Evolutionary conservation across 202 grass and related monocot genomes (phyloP).

Genomic region (Bolboschoenoplectus hybrid): DNA sequence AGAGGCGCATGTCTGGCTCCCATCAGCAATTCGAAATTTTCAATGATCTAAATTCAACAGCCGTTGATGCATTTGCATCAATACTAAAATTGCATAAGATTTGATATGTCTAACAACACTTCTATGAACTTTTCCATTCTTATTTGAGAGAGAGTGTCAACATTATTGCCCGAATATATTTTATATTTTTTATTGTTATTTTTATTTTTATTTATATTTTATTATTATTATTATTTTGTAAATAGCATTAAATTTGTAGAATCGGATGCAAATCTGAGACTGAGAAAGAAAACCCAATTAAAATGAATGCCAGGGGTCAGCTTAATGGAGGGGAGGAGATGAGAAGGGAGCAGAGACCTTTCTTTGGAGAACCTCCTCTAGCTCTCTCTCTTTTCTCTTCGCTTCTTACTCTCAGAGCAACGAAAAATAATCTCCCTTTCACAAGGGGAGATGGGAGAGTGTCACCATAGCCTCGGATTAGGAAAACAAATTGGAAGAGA

Average conservation of each 20-base stretch:
- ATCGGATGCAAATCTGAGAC: not conserved
- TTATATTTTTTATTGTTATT: no score
- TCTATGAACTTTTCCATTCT: not conserved
- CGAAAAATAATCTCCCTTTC: not conserved
- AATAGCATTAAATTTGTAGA: conserved; percentile 5
- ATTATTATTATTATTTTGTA: not conserved
- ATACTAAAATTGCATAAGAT: conserved; percentile 3
- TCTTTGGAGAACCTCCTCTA: conserved; percentile 21
- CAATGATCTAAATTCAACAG: not conserved
- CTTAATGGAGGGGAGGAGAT: conserved; percentile 1
- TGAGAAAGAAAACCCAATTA: not conserved
- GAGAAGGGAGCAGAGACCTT: conserved; percentile 37
- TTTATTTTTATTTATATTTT: not conserved
- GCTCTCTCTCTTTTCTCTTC: not conserved
- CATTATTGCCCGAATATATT: conserved; percentile 20
- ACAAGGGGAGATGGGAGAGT: not conserved
- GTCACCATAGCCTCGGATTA: not conserved
- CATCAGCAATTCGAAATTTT: not conserved
- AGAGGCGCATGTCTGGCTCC: not conserved
- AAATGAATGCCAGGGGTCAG: not conserved
- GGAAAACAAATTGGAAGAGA: not conserved
- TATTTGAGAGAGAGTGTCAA: not conserved
- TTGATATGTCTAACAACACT: conserved; percentile 14
- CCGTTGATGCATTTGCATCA: not conserved
- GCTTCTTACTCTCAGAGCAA: not conserved